These are phyloP conservation scores for Homolaphlyctis polyrhiza DNA, from an alignment of 371 early-diverging fungal species.

Conservation along the genomic window DNA sequence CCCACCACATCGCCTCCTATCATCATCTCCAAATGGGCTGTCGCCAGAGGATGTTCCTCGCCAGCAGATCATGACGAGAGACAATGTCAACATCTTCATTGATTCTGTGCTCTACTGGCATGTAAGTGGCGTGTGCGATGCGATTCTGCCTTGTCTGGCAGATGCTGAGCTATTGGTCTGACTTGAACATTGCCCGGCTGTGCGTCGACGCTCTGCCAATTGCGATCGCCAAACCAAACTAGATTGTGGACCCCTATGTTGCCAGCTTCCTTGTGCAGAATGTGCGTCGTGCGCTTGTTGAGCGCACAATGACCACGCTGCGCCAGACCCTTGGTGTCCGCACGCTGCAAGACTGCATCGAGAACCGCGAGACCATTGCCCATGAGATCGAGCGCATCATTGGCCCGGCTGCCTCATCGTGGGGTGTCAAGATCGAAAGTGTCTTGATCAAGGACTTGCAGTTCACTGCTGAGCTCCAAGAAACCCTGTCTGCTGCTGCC, in stretches of 20 bases:
- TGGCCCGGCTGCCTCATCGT: constrained; percentile 57
- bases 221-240: no score
- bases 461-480: constrained; percentile 72
- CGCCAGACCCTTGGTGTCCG: constrained; percentile 37
- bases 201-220: no score
- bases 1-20: no score
- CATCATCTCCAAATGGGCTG: no score
- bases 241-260: constrained; percentile 74
- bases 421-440: constrained; percentile 35
- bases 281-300: constrained; percentile 68
- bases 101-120: constrained; percentile 83
- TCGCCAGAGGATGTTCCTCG: constrained; percentile 62
- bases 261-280: constrained; percentile 70
- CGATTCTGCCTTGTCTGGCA: no score
- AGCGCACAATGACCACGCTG: constrained; percentile 62
- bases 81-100: constrained; percentile 75
- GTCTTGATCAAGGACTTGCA: constrained; percentile 79
- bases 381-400: constrained; percentile 78
- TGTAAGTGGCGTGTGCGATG: not conserved
- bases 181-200: no score
- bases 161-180: no score
- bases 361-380: constrained; percentile 81
- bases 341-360: constrained; percentile 70
- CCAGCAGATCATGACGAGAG: constrained; percentile 86
- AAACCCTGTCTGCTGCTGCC: constrained; percentile 84